Evolutionary conservation across 2,329 filamentous ascomycete genomes (phyloP), one percentile per base, ranked within the genome.

Genomic region (Pseudogymnoascus sp.): DNA sequence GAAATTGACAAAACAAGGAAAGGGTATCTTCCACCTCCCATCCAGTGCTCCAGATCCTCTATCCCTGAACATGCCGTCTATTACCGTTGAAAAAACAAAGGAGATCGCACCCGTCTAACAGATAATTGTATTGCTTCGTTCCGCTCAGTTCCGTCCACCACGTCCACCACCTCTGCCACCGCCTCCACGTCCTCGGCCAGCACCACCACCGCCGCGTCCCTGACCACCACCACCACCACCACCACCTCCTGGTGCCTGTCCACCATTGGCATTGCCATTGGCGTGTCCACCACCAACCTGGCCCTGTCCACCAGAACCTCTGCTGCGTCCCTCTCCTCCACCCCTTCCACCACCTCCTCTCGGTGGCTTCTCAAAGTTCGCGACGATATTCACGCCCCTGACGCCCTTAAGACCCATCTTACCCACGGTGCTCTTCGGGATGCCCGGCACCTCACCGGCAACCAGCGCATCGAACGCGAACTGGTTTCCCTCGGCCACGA

Each of bases 331-430:
- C 44, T 62, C 62, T 3, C 67, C 66, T 13, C 44, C 60, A 40
- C 67, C 63, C 26, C 68, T 67, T 10, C 64, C 50, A 4, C 64
- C 61, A 26, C 72, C 69, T 1, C 72, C 68, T 63, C 65, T 67
- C 3, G 78, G 78, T 21, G 74, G 73, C 40, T 64, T 63, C 42
- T 61, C 60, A 9, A 53, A 42, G 62, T 80, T 77, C 0, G 80
- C 76, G 10, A 80, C 75, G 15, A 80, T 70, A 4, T 75, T 76
- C 11, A 86, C 69, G 0, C 83, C 83, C 36, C 71, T 75, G 1
- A 79, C 77, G 8, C 82, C 82, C 65, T 78, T 79, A 59, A 86
- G 70, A 0, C 83, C 83, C 83, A 86, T 86, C 77, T 85, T 86
- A 8, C 77, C 74, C 4, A 83, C 77, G 0, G 76, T 79, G 40